These are phyloP conservation scores for Ephemerocybe angulata DNA, from an alignment of 768 basidiomycete species.

Conservation along the genomic window DNA sequence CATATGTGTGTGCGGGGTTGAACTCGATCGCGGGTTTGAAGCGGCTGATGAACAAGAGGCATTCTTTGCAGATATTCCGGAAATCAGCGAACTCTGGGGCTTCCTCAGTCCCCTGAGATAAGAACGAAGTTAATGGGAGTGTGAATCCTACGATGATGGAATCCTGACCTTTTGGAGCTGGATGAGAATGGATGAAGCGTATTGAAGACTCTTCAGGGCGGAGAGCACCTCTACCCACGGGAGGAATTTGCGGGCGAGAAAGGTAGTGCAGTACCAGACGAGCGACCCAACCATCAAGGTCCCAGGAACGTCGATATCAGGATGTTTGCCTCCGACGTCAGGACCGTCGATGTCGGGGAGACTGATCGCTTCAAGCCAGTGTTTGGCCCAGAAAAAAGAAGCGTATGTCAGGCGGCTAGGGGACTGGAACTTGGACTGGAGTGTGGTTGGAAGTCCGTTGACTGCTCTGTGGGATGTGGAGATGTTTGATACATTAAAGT, in stretches of 20 bases:
- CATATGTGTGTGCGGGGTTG: not conserved
- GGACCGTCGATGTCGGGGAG: too few relatives aligned
- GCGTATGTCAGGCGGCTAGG: not conserved
- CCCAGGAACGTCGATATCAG: too few relatives aligned
- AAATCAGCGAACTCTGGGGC: not conserved
- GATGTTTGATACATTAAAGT: not conserved
- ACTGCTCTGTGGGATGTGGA: not conserved
- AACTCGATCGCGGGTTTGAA: conserved; percentile 6
- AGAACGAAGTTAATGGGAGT: not conserved
- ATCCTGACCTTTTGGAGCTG: not conserved
- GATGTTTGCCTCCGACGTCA: too few relatives aligned
- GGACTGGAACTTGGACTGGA: not conserved
- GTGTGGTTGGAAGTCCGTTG: not conserved
- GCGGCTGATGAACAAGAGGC: conserved; percentile 7
- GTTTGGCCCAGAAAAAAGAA: not conserved
- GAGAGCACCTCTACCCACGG: not conserved
- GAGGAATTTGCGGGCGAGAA: not conserved
- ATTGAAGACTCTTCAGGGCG: not conserved
- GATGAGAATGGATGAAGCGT: not conserved
- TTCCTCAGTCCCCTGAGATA: not conserved
- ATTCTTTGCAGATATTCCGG: not conserved
- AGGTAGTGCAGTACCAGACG: not conserved
- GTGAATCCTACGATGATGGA: not conserved
- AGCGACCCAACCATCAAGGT: too few relatives aligned
- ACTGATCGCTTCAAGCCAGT: not conserved